Conservation (phyloP, 345 rosid genomes). For the Moricandia moricandioides region DNA sequence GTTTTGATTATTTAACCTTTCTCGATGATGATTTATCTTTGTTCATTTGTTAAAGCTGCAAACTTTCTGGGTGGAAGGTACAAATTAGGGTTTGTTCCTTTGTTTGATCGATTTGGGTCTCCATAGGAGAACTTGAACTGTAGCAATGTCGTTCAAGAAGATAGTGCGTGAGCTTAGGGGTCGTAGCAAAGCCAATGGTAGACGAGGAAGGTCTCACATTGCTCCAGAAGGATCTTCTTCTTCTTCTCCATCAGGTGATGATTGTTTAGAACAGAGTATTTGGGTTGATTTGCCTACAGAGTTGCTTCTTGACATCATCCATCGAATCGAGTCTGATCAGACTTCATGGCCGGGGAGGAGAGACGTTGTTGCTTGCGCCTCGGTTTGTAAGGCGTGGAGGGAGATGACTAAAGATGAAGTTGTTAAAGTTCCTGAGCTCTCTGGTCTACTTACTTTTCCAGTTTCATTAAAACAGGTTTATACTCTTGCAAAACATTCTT, state of each 20-base stretch:
- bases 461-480: constrained; percentile 77
- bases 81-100: background rate
- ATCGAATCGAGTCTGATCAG: constrained; percentile 54
- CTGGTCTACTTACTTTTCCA: constrained; percentile 76
- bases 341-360: constrained; percentile 76
- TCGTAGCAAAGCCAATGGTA: background rate
- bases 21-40: constrained; percentile 20
- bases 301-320: constrained; percentile 66
- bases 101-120: background rate
- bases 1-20: constrained; percentile 1
- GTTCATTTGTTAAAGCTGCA: background rate
- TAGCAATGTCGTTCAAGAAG: constrained; percentile 54
- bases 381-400: constrained; percentile 88
- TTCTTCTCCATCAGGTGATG: background rate
- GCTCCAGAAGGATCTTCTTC: constrained; percentile 56
- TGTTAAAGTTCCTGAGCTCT: constrained; percentile 63
- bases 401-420: constrained; percentile 53
- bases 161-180: constrained; percentile 55
- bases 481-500: background rate
- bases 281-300: constrained; percentile 92
- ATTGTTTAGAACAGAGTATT: constrained; percentile 37
- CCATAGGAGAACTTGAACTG: background rate
- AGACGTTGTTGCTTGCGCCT: constrained; percentile 81
- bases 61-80: constrained; percentile 8
- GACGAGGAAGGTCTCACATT: constrained; percentile 29